phyloP scores from a whole-genome alignment of 129 eudicot genomes.

The Arctium minus region DNA sequence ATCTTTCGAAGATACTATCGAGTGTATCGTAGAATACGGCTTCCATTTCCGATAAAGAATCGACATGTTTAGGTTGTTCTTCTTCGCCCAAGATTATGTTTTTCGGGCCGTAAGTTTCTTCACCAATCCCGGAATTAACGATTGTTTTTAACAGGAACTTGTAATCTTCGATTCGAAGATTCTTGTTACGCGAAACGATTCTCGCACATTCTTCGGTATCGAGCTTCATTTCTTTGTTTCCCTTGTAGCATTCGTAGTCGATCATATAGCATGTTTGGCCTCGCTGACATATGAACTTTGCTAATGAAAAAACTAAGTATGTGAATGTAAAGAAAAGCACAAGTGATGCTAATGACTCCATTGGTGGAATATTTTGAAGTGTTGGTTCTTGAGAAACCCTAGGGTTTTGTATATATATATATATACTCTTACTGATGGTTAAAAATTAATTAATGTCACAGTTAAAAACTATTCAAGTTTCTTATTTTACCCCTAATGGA shows the following conservation, averaged over 20 bases:
- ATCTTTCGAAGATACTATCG: conserved; percentile 38
- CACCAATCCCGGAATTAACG: conserved; percentile 65
- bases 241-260: conserved; percentile 64
- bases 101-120: conserved; percentile 50
- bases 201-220: conserved; percentile 36
- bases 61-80: conserved; percentile 26
- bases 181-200: conserved; percentile 47
- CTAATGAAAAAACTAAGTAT: conserved; percentile 22
- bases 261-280: conserved; percentile 49
- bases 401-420: not conserved
- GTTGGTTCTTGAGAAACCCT: not conserved
- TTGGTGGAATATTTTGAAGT: not conserved
- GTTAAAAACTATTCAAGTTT: not conserved
- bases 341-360: conserved; percentile 19
- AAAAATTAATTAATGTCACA: not conserved
- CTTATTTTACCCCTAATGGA: not conserved
- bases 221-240: conserved; percentile 40
- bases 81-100: conserved; percentile 47
- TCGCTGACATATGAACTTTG: conserved; percentile 11
- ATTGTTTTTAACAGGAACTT: conserved; percentile 48
- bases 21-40: conserved; percentile 43
- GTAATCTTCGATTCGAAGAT: conserved; percentile 46
- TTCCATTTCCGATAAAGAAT: conserved; percentile 51
- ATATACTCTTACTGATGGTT: not conserved
- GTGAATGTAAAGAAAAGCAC: conserved; percentile 23